Percentiles rank a stretch among this genome's conserved stretches.
Evolutionary conservation across 2,329 filamentous ascomycete species (phyloP).

Genomic region (Fusarium xyrophilum): DNA sequence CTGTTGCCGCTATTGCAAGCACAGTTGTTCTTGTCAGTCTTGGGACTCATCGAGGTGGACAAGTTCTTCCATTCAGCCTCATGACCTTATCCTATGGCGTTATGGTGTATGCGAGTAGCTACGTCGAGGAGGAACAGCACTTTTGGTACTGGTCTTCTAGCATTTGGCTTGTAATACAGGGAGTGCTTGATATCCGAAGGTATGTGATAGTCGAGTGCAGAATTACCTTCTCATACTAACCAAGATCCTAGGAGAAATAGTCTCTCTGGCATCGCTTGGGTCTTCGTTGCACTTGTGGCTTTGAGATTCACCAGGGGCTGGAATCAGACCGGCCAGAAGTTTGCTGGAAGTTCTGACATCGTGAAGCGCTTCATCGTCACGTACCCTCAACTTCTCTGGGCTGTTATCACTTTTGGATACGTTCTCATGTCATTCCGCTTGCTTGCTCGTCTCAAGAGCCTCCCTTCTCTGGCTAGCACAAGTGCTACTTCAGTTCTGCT

Average conservation of each 20-base stretch:
- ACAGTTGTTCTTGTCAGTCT: slow-evolving; percentile 15
- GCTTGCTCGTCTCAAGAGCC: slow-evolving; percentile 50
- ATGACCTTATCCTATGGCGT: slow-evolving; percentile 70
- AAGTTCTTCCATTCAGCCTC: slow-evolving; percentile 54
- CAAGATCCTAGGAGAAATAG: slow-evolving; percentile 36
- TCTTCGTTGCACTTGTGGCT: slow-evolving; percentile 59
- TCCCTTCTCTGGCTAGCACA: slow-evolving; percentile 52
- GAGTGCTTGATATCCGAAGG: slow-evolving; percentile 55
- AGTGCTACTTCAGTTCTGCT: slow-evolving; percentile 53
- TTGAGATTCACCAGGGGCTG: slow-evolving; percentile 77
- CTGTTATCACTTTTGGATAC: slow-evolving; percentile 73
- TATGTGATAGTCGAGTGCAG: slow-evolving; percentile 28
- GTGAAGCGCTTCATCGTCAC: slow-evolving; percentile 72
- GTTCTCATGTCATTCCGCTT: slow-evolving; percentile 60
- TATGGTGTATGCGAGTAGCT: slow-evolving; percentile 99
- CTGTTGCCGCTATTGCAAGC: slow-evolving; percentile 41
- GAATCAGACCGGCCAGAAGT: slow-evolving; percentile 98
- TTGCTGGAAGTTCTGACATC: slow-evolving; percentile 88
- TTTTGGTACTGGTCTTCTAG: slow-evolving; percentile 95
- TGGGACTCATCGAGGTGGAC: slow-evolving; percentile 11
- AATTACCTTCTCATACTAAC: slow-evolving; percentile 4
- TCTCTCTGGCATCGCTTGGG: slow-evolving; percentile 43
- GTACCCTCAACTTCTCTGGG: slow-evolving; percentile 75
- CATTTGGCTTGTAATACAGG: slow-evolving; percentile 68
- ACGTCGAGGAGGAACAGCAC: slow-evolving; percentile 97